Evolutionary conservation across 2,329 filamentous ascomycete species (phyloP).

Genomic region (Colletotrichum gigasporum): DNA sequence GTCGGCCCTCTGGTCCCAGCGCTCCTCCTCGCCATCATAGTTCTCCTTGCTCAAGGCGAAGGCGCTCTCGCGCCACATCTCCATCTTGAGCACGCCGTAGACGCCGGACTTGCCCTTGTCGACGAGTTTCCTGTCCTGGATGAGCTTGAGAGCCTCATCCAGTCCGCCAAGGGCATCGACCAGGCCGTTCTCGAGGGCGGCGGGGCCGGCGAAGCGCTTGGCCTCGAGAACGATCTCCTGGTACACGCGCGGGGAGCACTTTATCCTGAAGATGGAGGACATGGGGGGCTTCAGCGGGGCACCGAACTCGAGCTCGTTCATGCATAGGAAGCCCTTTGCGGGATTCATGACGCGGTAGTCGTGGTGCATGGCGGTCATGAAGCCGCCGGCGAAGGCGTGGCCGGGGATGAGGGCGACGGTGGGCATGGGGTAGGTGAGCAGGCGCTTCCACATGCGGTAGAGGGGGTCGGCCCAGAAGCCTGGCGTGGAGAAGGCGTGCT

Average conservation of each 20-base stretch:
- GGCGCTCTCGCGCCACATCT: conserved; percentile 77
- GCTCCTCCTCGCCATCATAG: conserved; percentile 59
- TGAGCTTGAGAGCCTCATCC: conserved; percentile 68
- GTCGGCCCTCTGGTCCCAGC: conserved; percentile 54
- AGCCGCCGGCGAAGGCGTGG: conserved; percentile 83
- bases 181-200: conserved; percentile 72
- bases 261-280: conserved; percentile 78
- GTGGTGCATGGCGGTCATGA: conserved; percentile 84
- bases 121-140: conserved; percentile 66
- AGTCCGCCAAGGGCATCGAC: conserved; percentile 75
- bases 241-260: conserved; percentile 63
- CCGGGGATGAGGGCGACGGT: conserved; percentile 83
- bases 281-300: conserved; percentile 79
- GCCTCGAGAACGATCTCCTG: conserved; percentile 78
- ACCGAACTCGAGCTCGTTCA: conserved; percentile 86
- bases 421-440: conserved; percentile 78
- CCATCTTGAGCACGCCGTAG: conserved; percentile 77
- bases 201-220: conserved; percentile 68
- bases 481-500: conserved; percentile 67
- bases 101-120: conserved; percentile 71
- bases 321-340: conserved; percentile 75
- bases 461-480: conserved; percentile 70
- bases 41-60: conserved; percentile 63
- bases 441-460: conserved; percentile 71
- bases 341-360: conserved; percentile 85